phyloP scores from a whole-genome alignment of 192 early-diverging fungal genomes.

The Coemansia sp. region DNA sequence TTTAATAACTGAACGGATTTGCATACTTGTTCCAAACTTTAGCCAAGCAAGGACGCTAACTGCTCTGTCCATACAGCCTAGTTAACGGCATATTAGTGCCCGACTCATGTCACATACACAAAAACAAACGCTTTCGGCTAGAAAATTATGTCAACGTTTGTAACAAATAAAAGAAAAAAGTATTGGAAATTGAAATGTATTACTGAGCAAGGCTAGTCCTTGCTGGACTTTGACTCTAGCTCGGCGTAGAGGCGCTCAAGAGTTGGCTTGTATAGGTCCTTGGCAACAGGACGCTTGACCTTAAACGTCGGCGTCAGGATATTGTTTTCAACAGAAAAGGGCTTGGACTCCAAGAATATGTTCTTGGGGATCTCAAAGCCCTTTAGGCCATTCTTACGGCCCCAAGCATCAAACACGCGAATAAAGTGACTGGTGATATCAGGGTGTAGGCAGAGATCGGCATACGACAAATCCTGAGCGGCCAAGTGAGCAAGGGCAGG shows the following conservation, averaged over 20 bases:
- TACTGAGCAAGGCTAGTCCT: not conserved
- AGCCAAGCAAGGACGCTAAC: too few species aligned
- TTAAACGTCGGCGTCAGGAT: conserved; percentile 82
- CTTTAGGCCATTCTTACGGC: conserved; percentile 62
- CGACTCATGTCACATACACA: too few species aligned
- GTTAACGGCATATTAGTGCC: too few species aligned
- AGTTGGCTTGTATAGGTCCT: conserved; percentile 44
- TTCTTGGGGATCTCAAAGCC: conserved; percentile 77
- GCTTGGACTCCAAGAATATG: conserved; percentile 65
- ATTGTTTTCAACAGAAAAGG: conserved; percentile 80
- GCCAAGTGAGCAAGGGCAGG: conserved; percentile 24
- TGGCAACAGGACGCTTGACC: conserved; percentile 60
- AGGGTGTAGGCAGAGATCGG: conserved; percentile 62
- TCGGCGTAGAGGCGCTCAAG: conserved; percentile 22
- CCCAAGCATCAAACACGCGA: conserved; percentile 54
- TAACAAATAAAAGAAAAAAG: not conserved
- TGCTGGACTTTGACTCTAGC: not conserved
- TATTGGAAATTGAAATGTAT: not conserved
- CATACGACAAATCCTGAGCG: conserved; percentile 35
- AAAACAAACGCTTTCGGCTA: too few species aligned
- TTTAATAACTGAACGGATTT: too few species aligned
- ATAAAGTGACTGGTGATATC: conserved; percentile 59
- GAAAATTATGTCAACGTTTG: not conserved
- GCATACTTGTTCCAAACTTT: too few species aligned
- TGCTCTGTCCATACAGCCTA: too few species aligned